Base-by-base conservation (phyloP, 2,329 filamentous ascomycete genomes). In the Pseudogymnoascus sp. region DNA sequence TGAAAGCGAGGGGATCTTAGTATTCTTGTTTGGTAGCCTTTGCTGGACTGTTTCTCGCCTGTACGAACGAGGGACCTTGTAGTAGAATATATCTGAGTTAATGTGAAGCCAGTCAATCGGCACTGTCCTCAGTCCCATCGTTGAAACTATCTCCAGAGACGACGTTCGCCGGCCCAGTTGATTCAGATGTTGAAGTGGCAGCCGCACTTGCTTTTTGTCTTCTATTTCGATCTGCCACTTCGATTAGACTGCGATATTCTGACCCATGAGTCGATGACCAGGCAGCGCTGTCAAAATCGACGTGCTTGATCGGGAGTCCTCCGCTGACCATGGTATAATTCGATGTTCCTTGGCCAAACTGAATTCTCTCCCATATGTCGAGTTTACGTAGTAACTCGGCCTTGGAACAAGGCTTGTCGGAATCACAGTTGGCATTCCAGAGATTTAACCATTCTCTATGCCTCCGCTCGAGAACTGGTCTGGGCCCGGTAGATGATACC, bases 361-460 rank as follows among this genome's bases (percentile, higher is more conserved):
- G 86, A 0, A 89, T 93, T 48, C 86, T 82, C 74, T 99, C 94
- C 93, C 94, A 97, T 1, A 84, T 75, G 21, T 93, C 89, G 10
- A 99, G 74, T 64, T 97, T 93, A 12, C 83, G 84, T 13, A 96
- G 75, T 4, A 99, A 74, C 63, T 94, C 87, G 5, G 76, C 71
- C 66, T 90, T 91, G 9, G 80, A 79, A 71, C 88, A 89, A 0
- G 91, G 91, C 1, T 79, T 78, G 36, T 83, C 83, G 2, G 92
- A 89, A 74, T 99, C 94, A 75, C 92, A 96, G 72, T 99, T 99
- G 9, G 95, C 90, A 73, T 99, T 99, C 89, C 91, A 97, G 15
- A 99, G 77, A 38, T 94, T 97, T 60, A 94, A 82, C 92, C 92
- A 99, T 74, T 99, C 94, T 25, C 84, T 90, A 70, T 97, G 92